Base-by-base conservation (phyloP, 306 rosid species). In the Dryas octopetala region DNA sequence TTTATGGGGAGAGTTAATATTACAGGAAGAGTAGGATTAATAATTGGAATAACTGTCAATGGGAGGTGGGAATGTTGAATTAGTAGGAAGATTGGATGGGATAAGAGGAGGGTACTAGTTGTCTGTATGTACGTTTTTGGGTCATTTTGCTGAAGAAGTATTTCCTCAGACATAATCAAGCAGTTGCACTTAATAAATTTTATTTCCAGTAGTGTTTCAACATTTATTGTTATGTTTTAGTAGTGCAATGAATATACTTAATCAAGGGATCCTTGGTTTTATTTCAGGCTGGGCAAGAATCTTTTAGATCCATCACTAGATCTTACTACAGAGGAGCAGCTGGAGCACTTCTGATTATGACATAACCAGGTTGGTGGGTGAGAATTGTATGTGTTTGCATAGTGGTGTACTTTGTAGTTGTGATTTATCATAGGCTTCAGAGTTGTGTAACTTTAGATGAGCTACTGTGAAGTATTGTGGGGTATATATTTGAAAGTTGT, bases 281-380 rank as follows among this genome's bases (percentile, higher is more conserved):
- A 48, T 64, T 86, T 78, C 87, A 94, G 98, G 98, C 98, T 68
- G 98, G 98, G 78, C 98, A 91, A 88, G 98, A 94, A 78, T 91
- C 98, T 17, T 94, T 94, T 88, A 87, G 98, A 82, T 94, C 98
- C 19, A 94, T 94, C 83, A 94, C 98, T 77, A 85, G 98, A 83
- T 94, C 98, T 59, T 94, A 94, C 82, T 94, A 94, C 74, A 84
- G 98, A 76, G 98, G 97, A 86, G 98, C 98, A 53, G 98, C 96
- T 7, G 97, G 97, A 50, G 98, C 98, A 60, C 96, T 94, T 75
- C 87, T 94, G 79, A 97, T 74, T 94, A 94, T 85, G 98, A 94
- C 87, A 91, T 94, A 68, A 94, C 98, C 49, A 89, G 98, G 98
- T 94, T 43, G 50, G 91, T 78, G n/a, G 47, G 47, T 51, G 46